Base-by-base conservation (phyloP, 208 protist genomes). In the Trypanosoma platydactyli region DNA sequence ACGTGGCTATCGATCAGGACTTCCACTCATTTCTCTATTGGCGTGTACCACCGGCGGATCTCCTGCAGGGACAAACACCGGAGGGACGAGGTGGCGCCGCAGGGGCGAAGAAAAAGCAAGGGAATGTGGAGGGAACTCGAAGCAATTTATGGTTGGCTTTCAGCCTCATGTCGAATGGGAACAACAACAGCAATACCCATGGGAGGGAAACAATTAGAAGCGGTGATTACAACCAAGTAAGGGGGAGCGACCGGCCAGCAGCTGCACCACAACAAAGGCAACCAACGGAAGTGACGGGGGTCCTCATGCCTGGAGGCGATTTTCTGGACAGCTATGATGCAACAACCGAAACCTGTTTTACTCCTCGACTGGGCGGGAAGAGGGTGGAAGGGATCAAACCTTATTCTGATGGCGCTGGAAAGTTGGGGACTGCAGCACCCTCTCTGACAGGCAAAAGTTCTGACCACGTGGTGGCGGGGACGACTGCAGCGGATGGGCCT, bases 21-120 rank as follows among this genome's bases (percentile, higher is more conserved):
- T 96, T 89, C 66, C 68, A 81, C 59, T 79, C 75, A 1, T 94
- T 81, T 59, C 79, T 81, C 30, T 94, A 84, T 64, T 96, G 91
- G 91, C 80, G 83, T 61, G 64, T 91, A 24, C 76, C 81, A 57
- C 91, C 88, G 29, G n/a, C 40, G 0, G 78, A 80, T 51, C 44
- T 94, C 15, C 71, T 89, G 33, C 16, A 41, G 24, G 18, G 44
- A 22, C 29, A 50, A 33, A 57, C 13, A 22, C n/a, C 57, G 50
- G 35, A 30, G 5, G 40, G 22, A 1, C 13, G 64, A 22, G 29
- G 15, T 9, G 3, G 16, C 1, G 18, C n/a, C 49, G 48, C 71
- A 22, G 15, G 30, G 22, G 20, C 9, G 16, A 30, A 53, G 15
- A 52, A 62, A 46, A 16, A 33, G 45, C 25, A 30, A 33, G 3